Evolutionary conservation across 202 grass and related monocot species (phyloP).

Genomic region (Digitaria exilis): DNA sequence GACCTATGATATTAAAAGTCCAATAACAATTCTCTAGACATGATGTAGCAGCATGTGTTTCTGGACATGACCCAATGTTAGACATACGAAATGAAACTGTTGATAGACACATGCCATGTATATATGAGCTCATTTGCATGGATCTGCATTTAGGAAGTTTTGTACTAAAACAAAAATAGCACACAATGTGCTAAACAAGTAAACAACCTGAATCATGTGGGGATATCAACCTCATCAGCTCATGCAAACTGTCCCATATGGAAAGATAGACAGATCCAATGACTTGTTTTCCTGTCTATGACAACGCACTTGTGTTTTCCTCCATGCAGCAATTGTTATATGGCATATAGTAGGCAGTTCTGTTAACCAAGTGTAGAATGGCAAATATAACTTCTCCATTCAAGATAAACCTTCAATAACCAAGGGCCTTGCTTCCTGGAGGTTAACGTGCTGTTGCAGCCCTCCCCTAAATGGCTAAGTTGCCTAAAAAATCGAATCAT

Average conservation of each 20-base stretch:
- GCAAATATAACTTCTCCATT: too few species aligned
- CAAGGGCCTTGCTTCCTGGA: neutral
- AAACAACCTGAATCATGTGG: constrained; percentile 2
- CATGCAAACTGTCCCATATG: neutral
- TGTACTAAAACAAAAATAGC: neutral
- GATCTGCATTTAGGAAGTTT: neutral
- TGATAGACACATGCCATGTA: neutral
- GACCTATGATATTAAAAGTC: neutral
- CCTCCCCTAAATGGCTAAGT: neutral
- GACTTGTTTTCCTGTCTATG: neutral
- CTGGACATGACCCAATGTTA: neutral
- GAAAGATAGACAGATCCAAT: too few species aligned
- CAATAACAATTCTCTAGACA: neutral
- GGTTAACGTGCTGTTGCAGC: constrained; percentile 3
- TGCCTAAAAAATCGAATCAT: neutral
- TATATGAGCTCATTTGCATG: neutral
- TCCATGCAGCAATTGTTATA: neutral
- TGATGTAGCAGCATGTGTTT: neutral
- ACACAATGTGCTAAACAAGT: neutral
- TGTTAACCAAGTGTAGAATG: constrained; percentile 17
- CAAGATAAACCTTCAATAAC: constrained; percentile 14
- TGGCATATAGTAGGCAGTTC: neutral
- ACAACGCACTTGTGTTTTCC: neutral
- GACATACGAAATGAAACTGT: constrained; percentile 1
- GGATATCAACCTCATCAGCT: neutral